Conservation (phyloP, 768 basidiomycete species). For the Trametes meyenii region DNA sequence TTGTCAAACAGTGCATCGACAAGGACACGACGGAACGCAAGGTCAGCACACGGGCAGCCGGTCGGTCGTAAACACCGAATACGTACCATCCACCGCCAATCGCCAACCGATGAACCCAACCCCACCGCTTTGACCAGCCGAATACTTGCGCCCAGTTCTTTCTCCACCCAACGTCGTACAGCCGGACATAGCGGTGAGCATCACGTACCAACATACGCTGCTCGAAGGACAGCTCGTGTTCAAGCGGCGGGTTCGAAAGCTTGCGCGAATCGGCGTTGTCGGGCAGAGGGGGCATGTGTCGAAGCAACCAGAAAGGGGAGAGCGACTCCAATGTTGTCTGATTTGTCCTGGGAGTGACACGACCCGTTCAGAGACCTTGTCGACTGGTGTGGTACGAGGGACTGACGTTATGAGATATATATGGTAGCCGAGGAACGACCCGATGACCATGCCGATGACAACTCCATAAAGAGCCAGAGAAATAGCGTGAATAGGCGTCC, state of each 20-base stretch:
- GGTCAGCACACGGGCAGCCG: background rate
- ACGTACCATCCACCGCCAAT: slow-evolving; percentile 70
- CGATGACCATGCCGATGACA: slow-evolving; percentile 65
- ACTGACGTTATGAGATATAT: slow-evolving; percentile 74
- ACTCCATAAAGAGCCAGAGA: slow-evolving; percentile 61
- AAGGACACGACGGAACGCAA: background rate
- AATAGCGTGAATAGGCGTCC: slow-evolving; percentile 72
- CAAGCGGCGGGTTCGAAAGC: slow-evolving; percentile 70
- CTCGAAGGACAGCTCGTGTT: slow-evolving; percentile 65
- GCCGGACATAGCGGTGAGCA: slow-evolving; percentile 58
- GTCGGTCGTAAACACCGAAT: background rate
- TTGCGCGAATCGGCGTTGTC: slow-evolving; percentile 39
- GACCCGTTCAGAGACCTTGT: background rate
- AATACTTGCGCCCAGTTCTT: slow-evolving; percentile 72
- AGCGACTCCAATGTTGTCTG: slow-evolving; percentile 84
- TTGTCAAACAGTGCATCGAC: background rate
- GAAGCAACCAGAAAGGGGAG: slow-evolving; percentile 73
- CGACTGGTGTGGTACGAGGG: background rate
- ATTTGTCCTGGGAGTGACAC: slow-evolving; percentile 57
- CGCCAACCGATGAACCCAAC: slow-evolving; percentile 56
- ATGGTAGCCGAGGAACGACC: slow-evolving; percentile 78
- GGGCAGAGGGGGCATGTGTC: slow-evolving; percentile 68
- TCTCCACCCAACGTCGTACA: slow-evolving; percentile 78
- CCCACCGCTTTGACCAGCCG: slow-evolving; percentile 55
- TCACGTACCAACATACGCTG: slow-evolving; percentile 69